phyloP scores from a whole-genome alignment of 257 asterid genomes.

The Capsicum rhomboideum region DNA sequence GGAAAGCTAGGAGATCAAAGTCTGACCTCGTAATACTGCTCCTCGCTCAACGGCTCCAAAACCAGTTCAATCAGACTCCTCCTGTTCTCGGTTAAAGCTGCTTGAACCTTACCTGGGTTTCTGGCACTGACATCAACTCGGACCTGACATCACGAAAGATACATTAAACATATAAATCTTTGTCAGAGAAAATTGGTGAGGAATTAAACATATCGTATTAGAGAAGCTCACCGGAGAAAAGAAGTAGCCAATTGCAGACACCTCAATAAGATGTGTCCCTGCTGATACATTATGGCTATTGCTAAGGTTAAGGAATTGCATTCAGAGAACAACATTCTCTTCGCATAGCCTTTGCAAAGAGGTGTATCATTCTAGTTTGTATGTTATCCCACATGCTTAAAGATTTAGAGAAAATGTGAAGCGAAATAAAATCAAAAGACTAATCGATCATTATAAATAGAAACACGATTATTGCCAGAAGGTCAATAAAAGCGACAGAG shows the following conservation, averaged over 20 bases:
- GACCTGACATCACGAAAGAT: slow-evolving; percentile 31
- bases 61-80: slow-evolving; percentile 71
- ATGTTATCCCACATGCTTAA: background rate
- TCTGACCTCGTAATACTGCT: slow-evolving; percentile 81
- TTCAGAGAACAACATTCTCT: background rate
- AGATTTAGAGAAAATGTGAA: background rate
- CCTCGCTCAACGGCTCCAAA: slow-evolving; percentile 86
- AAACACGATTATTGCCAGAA: background rate
- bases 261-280: slow-evolving; percentile 96
- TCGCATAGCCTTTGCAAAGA: background rate
- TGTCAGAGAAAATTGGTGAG: background rate
- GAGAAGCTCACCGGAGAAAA: slow-evolving; percentile 79
- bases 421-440: background rate
- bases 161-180: slow-evolving; percentile 2
- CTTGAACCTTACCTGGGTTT: slow-evolving; percentile 93
- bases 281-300: slow-evolving; percentile 84
- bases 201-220: background rate
- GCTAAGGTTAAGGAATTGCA: slow-evolving; percentile 42
- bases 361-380: background rate
- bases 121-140: slow-evolving; percentile 95
- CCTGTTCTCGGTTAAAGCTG: slow-evolving; percentile 90
- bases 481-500: background rate
- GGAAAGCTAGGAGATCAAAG: background rate
- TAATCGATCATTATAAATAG: background rate
- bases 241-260: slow-evolving; percentile 78